A percentile compares a stretch with the other conserved stretches of the same genome.
Conservation (phyloP, 441 rosid species). For the Bruguiera hainesii region DNA sequence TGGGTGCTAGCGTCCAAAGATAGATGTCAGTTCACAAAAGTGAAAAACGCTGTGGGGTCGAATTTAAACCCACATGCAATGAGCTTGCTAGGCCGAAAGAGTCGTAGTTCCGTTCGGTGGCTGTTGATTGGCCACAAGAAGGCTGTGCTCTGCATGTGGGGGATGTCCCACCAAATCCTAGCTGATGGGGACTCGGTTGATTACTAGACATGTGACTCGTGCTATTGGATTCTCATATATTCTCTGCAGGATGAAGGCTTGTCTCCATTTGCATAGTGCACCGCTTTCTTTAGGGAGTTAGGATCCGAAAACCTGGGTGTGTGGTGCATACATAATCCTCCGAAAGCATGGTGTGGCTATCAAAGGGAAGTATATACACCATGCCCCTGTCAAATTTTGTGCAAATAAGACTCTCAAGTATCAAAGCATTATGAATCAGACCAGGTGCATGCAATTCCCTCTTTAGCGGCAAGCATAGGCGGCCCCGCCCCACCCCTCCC, state of each 20-base stretch:
- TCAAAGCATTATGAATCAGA: no score
- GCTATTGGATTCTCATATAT: conserved; percentile 1
- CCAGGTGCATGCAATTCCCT: no score
- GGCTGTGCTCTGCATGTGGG: conserved; percentile 19
- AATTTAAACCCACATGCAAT: conserved; percentile 24
- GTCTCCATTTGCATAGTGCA: neutral
- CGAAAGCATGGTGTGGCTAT: no score
- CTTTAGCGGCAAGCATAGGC: no score
- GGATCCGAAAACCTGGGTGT: no score
- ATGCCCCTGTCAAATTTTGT: no score
- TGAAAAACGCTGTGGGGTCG: conserved; percentile 10
- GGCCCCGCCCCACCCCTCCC: no score
- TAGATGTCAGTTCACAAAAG: neutral
- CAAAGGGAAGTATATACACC: no score
- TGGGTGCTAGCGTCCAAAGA: neutral
- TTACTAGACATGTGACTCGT: conserved; percentile 3
- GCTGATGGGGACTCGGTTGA: conserved; percentile 13
- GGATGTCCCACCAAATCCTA: conserved; percentile 20
- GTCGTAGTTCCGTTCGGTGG: neutral
- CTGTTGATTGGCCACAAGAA: conserved; percentile 12
- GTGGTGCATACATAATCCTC: no score
- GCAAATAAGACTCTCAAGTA: no score
- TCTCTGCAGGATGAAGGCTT: neutral
- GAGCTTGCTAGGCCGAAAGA: neutral
- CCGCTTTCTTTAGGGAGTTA: no score